phyloP scores from a whole-genome alignment of 441 rosid species.

The Brassica hybrid region DNA sequence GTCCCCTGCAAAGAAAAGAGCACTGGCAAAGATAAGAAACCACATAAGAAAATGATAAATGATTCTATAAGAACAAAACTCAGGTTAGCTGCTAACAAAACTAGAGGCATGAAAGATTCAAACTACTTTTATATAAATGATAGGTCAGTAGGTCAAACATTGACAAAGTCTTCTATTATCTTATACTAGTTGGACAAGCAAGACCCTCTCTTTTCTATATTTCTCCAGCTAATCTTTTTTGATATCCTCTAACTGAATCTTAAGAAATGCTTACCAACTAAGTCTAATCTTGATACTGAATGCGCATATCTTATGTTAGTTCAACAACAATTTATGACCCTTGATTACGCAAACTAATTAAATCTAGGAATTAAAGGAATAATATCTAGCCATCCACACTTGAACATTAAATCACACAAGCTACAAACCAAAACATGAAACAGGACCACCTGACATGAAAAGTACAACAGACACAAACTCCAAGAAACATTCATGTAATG shows the following conservation, averaged over 20 bases:
- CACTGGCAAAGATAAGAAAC: conserved; percentile 12
- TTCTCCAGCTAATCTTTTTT: conserved; percentile 16
- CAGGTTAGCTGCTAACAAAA: background rate
- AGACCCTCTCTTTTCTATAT: background rate
- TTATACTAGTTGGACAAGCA: conserved; percentile 23
- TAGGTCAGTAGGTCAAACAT: too few species aligned
- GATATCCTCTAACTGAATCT: background rate
- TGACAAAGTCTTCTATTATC: conserved; percentile 30
- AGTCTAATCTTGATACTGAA: conserved; percentile 12
- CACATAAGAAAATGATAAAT: background rate
- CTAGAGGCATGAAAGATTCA: background rate
- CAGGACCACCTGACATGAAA: background rate
- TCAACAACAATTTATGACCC: conserved; percentile 4
- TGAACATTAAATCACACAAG: too few species aligned
- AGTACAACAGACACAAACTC: background rate
- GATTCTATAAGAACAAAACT: background rate
- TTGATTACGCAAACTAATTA: background rate
- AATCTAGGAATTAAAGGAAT: background rate
- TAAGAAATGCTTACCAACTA: conserved; percentile 28
- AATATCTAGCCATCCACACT: conserved; percentile 11
- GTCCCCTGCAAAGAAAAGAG: conserved; percentile 68
- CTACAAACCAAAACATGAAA: conserved; percentile 12
- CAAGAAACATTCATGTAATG: background rate
- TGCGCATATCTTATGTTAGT: conserved; percentile 15
- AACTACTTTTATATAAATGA: too few species aligned